Evolutionary conservation across 192 early-diverging fungal species (phyloP), one percentile per base, ranked within the genome.

Genomic region (Linnemannia elongata): DNA sequence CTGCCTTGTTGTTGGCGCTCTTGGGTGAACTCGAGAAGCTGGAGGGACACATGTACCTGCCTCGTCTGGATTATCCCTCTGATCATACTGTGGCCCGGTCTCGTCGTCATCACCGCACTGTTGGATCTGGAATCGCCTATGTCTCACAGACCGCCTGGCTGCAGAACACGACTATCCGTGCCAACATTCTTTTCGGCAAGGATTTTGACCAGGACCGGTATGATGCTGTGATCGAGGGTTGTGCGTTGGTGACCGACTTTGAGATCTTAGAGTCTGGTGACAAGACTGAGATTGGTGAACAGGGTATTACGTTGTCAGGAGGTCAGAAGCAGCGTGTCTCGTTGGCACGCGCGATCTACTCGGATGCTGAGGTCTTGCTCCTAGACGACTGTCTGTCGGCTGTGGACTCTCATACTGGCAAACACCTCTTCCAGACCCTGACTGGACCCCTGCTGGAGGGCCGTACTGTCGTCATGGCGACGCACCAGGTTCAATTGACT

Each of bases 311-410:
- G 1, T 87, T 97, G 27, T 95, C 94, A 33, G 97, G 97, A 52
- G 96, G 96, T 6, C 97, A 98, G 89, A 97, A 97, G 89, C 95
- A 95, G 74, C 91, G 97, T 52, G 92, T 99, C 42, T 85, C 96
- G 0, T 90, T 98, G 27, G 97, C 97, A 2, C 90, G 98, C 24
- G 97, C 97, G 1, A 91, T 98, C 4, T 99, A 98, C 81, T 92
- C 90, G 70, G 74, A 88, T 36, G 92, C 93, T 1, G 83, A 85
- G 8, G 91, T 91, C 24, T 83, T 98, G 42, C 82, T 98, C 4
- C 88, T 97, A 69, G 97, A 98, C 87, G 97, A 97, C 85, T 94
- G 93, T 70, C 91, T 98, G 49, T 95, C 95, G 18, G 97, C 97
- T 18, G 97, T 99, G 0, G 99, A 99, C 82, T 93, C 90, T n/a